Conservation (phyloP, 2,329 filamentous ascomycete genomes). For the Aquanectria penicillioides region DNA sequence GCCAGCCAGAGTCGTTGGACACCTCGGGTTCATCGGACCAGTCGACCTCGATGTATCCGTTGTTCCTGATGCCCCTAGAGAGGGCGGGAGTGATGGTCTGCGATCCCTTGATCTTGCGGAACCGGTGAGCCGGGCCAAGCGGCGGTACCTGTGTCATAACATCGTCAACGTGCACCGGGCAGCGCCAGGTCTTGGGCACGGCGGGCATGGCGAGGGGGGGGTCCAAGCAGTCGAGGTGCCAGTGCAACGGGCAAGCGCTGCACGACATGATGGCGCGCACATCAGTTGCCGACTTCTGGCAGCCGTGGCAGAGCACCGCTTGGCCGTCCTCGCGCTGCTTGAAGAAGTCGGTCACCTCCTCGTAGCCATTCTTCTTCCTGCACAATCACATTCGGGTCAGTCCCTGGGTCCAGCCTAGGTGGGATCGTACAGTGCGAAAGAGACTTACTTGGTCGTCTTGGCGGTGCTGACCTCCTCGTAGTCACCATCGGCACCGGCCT, state of each 20-base stretch:
- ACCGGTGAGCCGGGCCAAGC: constrained; percentile 69
- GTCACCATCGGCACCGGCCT: constrained; percentile 78
- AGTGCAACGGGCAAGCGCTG: constrained; percentile 82
- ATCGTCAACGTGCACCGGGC: constrained; percentile 86
- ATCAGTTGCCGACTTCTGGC: constrained; percentile 71
- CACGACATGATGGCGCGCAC: constrained; percentile 83
- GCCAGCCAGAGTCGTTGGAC: constrained; percentile 65
- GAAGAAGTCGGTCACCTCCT: constrained; percentile 73
- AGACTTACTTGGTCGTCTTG: constrained; percentile 72
- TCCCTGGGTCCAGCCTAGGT: no score
- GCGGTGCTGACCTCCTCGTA: constrained; percentile 75
- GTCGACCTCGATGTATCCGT: constrained; percentile 77
- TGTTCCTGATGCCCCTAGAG: constrained; percentile 74
- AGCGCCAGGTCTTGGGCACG: constrained; percentile 82
- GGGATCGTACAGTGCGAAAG: not conserved
- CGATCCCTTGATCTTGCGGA: constrained; percentile 68
- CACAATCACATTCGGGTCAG: not conserved
- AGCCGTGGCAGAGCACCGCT: constrained; percentile 80
- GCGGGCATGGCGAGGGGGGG: constrained; percentile 85
- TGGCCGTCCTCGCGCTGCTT: constrained; percentile 80
- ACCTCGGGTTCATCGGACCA: constrained; percentile 67
- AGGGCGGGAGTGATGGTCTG: constrained; percentile 62
- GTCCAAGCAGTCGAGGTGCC: constrained; percentile 93
- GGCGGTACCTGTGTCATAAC: constrained; percentile 70
- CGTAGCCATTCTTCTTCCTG: constrained; percentile 65